Base-by-base conservation (phyloP, 2,329 filamentous ascomycete species). In the Fusarium staphyleae region DNA sequence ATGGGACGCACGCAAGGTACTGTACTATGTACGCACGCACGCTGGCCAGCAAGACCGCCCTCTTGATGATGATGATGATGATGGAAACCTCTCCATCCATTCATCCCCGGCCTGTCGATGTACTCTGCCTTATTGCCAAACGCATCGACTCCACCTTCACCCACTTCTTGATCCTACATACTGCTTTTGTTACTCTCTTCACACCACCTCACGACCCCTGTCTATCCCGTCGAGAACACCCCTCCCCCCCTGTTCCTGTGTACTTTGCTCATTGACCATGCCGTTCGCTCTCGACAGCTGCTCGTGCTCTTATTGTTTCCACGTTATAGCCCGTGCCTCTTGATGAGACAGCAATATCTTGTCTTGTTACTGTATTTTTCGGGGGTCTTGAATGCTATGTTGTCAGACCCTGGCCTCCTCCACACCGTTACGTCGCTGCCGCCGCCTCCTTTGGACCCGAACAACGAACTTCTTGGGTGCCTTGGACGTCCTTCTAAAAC, bases 121-220 rank as follows among this genome's bases (percentile, higher is more conserved):
- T 35, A 41, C 57, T 66, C 44, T 66, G 61, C 65, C 61, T 67
- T 66, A 66, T 67, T 66, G 46, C 52, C 58, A 67, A 66, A 65
- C 65, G 53, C 40, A 48, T 54, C 37, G 51, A 55, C 60, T 52
- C 61, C 62, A 65, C 60, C 44, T 60, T 44, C 52, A 41, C 55
- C 54, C 51, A 52, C 56, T 57, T 57, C 48, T 55, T 57, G 33
- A 54, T 57, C 45, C 41, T 29, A 29, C 28, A 12, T n/a, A 30
- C 28, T 46, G n/a, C 19, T 24, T 15, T 37, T 39, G 13, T 36
- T 19, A 16, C 34, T 52, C 56, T 48, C 41, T 34, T 46, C 55
- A 57, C 52, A 29, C 46, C 47, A 51, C 51, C 33, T 28, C 16
- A 29, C 5, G 15, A 58, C 48, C 60, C 56, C 43, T 55, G 48